These are phyloP conservation scores for Suhomyces taliae DNA, from an alignment of 1,139 yeast species.

Conservation along the genomic window DNA sequence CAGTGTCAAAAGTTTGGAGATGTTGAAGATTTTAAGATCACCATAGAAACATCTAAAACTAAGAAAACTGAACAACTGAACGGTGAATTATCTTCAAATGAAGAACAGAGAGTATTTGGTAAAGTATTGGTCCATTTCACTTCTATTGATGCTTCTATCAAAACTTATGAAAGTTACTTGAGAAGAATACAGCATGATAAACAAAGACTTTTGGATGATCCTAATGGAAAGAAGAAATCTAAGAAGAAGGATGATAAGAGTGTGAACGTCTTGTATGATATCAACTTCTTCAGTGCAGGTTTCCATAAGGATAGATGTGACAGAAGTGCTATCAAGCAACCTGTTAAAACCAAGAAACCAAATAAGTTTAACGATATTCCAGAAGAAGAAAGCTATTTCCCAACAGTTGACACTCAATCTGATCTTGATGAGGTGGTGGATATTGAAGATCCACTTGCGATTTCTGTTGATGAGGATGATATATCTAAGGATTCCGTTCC, in stretches of 20 bases:
- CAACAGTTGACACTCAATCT: not conserved
- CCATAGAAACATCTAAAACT: not conserved
- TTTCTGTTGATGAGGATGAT: slow-evolving; percentile 3
- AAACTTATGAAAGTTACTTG: slow-evolving; percentile 34
- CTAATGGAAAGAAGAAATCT: slow-evolving; percentile 1
- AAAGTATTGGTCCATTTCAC: slow-evolving; percentile 34
- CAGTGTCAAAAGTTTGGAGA: slow-evolving; percentile 38
- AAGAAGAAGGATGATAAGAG: slow-evolving; percentile 8
- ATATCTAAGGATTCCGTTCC: slow-evolving; percentile 2
- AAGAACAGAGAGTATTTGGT: slow-evolving; percentile 11
- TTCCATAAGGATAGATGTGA: slow-evolving; percentile 44
- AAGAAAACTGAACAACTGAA: not conserved
- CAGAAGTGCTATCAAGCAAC: slow-evolving; percentile 16
- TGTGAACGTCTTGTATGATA: slow-evolving; percentile 13
- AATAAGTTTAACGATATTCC: slow-evolving; percentile 6
- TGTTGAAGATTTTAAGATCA: slow-evolving; percentile 29
- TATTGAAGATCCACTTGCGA: slow-evolving; percentile 6
- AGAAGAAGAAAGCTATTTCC: slow-evolving; percentile 5
- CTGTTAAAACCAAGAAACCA: not conserved
- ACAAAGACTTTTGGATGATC: slow-evolving; percentile 20
- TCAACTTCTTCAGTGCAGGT: slow-evolving; percentile 18
- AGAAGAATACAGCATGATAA: slow-evolving; percentile 28
- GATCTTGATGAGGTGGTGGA: slow-evolving; percentile 1
- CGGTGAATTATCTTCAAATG: not conserved
- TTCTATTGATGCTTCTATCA: slow-evolving; percentile 43